A percentile compares a stretch with the other conserved stretches of the same genome.
phyloP scores from a whole-genome alignment of 2,329 filamentous ascomycete genomes.

The Helicocarpus griseus region DNA sequence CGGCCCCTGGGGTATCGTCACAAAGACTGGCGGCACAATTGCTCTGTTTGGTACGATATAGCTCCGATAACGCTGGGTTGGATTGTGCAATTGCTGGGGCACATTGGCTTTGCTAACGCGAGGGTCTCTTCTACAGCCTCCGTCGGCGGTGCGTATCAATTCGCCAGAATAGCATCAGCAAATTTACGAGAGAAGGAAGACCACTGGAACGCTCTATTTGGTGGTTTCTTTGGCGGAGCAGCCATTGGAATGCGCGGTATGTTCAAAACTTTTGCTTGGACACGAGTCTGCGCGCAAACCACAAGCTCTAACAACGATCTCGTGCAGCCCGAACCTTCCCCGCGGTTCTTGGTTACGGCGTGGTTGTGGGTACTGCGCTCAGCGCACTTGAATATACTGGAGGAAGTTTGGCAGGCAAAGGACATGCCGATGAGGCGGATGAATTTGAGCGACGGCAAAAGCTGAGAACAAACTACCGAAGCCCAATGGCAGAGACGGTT shows the following conservation, averaged over 20 bases:
- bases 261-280: constrained; percentile 22
- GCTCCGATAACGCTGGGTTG: neutral
- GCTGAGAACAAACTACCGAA: constrained; percentile 62
- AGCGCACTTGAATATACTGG: constrained; percentile 60
- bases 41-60: constrained; percentile 51
- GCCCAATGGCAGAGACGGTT: constrained; percentile 70
- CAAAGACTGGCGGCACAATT: constrained; percentile 65
- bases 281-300: neutral
- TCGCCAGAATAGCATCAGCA: constrained; percentile 64
- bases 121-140: constrained; percentile 49
- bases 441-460: constrained; percentile 70
- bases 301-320: neutral
- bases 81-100: neutral
- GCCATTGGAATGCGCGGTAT: constrained; percentile 64
- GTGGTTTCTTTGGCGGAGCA: constrained; percentile 65
- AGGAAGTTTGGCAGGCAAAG: constrained; percentile 48
- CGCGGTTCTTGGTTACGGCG: constrained; percentile 59
- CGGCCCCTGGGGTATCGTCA: constrained; percentile 70
- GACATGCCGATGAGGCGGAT: constrained; percentile 49
- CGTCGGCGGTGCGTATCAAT: constrained; percentile 66
- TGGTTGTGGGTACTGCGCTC: constrained; percentile 48
- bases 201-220: constrained; percentile 61
- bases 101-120: constrained; percentile 9
- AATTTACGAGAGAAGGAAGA: constrained; percentile 84
- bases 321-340: constrained; percentile 55